Conservation (phyloP, 805 yeast species). For the Wickerhamomyces hampshirensis region DNA sequence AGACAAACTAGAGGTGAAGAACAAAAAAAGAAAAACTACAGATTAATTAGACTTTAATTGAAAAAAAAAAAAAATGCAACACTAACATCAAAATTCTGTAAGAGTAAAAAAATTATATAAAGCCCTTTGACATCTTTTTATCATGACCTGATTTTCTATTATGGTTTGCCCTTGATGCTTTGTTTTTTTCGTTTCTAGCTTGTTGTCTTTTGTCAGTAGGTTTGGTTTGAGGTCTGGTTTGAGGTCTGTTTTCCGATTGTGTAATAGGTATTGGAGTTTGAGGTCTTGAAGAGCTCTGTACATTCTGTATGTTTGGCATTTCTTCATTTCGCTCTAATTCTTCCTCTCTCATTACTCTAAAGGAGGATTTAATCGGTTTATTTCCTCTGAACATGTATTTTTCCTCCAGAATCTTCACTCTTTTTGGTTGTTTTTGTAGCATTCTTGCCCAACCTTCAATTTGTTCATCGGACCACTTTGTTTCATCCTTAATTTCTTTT, state of each 20-base stretch:
- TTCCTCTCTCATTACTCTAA: slow-evolving; percentile 10
- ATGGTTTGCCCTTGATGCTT: slow-evolving; percentile 57
- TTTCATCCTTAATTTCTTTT: slow-evolving; percentile 42
- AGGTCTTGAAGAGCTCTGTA: not conserved
- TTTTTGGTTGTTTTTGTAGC: slow-evolving; percentile 59
- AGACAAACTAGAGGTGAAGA: slow-evolving; percentile 14
- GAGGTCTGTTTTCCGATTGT: slow-evolving; percentile 7
- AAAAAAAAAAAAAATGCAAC: not conserved
- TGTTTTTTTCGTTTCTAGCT: slow-evolving; percentile 48
- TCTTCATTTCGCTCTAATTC: slow-evolving; percentile 6
- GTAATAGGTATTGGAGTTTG: not conserved
- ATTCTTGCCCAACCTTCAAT: slow-evolving; percentile 91
- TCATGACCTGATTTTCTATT: slow-evolving; percentile 60
- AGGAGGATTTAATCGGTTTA: slow-evolving; percentile 25
- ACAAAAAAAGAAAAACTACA: slow-evolving; percentile 18
- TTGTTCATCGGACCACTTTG: slow-evolving; percentile 83
- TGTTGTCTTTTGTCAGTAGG: slow-evolving; percentile 28
- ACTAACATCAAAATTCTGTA: too few relatives aligned
- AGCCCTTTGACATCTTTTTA: slow-evolving; percentile 37
- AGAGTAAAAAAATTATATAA: too few relatives aligned
- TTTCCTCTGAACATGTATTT: slow-evolving; percentile 47
- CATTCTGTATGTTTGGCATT: slow-evolving; percentile 1
- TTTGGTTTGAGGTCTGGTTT: slow-evolving; percentile 1
- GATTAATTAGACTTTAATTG: not conserved
- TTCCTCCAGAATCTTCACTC: slow-evolving; percentile 60